Conservation (phyloP, 257 asterid species). For the Leptodermis oblonga region DNA sequence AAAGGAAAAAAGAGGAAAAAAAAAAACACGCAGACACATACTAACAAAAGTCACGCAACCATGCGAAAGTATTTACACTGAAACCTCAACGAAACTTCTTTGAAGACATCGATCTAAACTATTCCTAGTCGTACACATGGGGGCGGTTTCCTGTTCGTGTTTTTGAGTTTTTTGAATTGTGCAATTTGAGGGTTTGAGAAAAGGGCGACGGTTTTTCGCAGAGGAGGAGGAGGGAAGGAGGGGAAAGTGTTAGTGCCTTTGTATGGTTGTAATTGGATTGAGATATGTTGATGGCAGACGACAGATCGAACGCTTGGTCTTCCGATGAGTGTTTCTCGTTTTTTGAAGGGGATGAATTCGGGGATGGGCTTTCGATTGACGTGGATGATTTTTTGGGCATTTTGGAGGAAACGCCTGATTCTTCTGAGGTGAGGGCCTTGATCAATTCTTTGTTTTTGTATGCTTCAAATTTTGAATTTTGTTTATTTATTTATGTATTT, state of each 20-base stretch:
- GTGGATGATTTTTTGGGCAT: conserved; percentile 35
- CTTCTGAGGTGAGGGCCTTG: conserved; percentile 28
- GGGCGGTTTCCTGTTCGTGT: not conserved
- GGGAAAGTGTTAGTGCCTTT: not conserved
- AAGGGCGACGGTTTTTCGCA: not conserved
- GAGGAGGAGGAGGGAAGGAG: not conserved
- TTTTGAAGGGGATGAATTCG: conserved; percentile 20
- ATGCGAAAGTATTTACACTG: conserved; percentile 6
- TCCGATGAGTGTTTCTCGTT: conserved; percentile 27
- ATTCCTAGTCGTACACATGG: not conserved
- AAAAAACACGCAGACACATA: conserved; percentile 1
- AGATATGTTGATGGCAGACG: conserved; percentile 56
- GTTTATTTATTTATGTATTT: too few relatives aligned
- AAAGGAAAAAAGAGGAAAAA: not conserved
- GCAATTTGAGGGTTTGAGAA: not conserved
- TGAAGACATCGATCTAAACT: conserved; percentile 7
- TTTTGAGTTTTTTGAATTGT: not conserved
- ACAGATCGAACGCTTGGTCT: conserved; percentile 15
- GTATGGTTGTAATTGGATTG: conserved; percentile 17
- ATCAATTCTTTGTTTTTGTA: not conserved
- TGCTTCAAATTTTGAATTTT: too few relatives aligned
- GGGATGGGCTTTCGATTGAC: conserved; percentile 39
- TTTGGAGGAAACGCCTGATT: conserved; percentile 30
- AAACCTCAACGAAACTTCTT: conserved; percentile 23
- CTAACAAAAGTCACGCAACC: not conserved